Evolutionary conservation across 495 filamentous ascomycete species (phyloP).

Genomic region (Elaphomyces granulatus): DNA sequence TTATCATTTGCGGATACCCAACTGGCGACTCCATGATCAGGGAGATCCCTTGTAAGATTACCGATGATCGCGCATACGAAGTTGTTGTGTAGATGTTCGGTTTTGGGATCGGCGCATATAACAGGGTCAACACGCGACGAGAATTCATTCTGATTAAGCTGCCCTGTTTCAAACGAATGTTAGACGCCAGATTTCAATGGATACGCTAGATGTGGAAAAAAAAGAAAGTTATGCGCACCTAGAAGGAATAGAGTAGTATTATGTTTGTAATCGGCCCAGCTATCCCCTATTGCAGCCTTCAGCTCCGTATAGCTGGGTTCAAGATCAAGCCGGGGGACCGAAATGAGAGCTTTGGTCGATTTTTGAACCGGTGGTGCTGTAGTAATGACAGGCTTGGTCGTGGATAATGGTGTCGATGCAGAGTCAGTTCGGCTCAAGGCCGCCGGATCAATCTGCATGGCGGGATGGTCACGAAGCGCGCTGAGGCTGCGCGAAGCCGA

Average conservation of each 20-base stretch:
- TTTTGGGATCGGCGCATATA: conserved; percentile 52
- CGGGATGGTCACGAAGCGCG: conserved; percentile 28
- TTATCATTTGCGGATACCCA: conserved; percentile 97
- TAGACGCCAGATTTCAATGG: not conserved
- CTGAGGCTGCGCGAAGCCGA: conserved; percentile 32
- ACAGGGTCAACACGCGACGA: conserved; percentile 59
- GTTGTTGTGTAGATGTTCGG: conserved; percentile 79
- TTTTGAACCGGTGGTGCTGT: conserved; percentile 41
- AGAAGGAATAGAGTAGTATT: conserved; percentile 63
- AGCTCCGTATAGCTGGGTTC: conserved; percentile 81
- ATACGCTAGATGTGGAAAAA: not conserved
- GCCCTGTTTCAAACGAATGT: conserved; percentile 35
- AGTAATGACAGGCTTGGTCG: conserved; percentile 45
- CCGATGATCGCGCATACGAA: conserved; percentile 72
- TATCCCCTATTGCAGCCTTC: conserved; percentile 65
- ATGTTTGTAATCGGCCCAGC: conserved; percentile 84
- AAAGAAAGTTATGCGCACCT: conserved; percentile 39
- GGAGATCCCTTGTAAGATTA: conserved; percentile 77
- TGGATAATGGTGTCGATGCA: conserved; percentile 41
- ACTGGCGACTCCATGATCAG: conserved; percentile 78
- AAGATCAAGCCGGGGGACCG: conserved; percentile 72
- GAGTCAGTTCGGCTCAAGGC: conserved; percentile 60
- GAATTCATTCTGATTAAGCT: conserved; percentile 75
- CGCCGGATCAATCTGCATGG: conserved; percentile 79
- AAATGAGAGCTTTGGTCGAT: conserved; percentile 43